Evolutionary conservation across 129 eudicot genomes (phyloP).

Genomic region (Logfia minima): DNA sequence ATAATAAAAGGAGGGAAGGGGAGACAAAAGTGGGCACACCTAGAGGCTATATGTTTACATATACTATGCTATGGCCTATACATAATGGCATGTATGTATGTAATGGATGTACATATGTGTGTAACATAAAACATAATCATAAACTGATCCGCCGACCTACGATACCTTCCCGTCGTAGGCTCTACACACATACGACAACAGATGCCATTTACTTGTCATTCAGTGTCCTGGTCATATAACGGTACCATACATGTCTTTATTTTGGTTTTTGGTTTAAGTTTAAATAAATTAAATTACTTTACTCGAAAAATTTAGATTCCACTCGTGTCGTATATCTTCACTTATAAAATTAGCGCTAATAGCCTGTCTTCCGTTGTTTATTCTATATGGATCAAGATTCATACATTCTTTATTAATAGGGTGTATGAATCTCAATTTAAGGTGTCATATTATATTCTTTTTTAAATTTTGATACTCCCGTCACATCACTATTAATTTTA

Average conservation of each 20-base stretch:
- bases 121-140: slow-evolving; percentile 6
- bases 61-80: slow-evolving; percentile 9
- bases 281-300: background rate
- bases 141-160: slow-evolving; percentile 45
- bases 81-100: slow-evolving; percentile 14
- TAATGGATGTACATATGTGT: slow-evolving; percentile 7
- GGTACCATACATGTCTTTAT: slow-evolving; percentile 25
- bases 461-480: too few species aligned
- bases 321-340: too few species aligned
- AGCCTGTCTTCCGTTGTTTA: too few species aligned
- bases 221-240: slow-evolving; percentile 45
- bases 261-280: background rate
- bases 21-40: slow-evolving; percentile 38
- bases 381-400: too few species aligned
- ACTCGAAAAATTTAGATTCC: background rate
- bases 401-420: too few species aligned
- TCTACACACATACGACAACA: slow-evolving; percentile 31
- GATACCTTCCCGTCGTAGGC: slow-evolving; percentile 6
- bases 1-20: slow-evolving; percentile 10
- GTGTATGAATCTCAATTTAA: too few species aligned
- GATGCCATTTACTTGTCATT: slow-evolving; percentile 59
- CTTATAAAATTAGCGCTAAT: too few species aligned
- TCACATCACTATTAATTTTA: too few species aligned
- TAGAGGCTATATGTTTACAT: slow-evolving; percentile 27
- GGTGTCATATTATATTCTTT: too few species aligned